Percentiles rank a stretch among this genome's conserved stretches.
phyloP scores from a whole-genome alignment of 2,329 filamentous ascomycete genomes.

The Coleophoma crateriformis region DNA sequence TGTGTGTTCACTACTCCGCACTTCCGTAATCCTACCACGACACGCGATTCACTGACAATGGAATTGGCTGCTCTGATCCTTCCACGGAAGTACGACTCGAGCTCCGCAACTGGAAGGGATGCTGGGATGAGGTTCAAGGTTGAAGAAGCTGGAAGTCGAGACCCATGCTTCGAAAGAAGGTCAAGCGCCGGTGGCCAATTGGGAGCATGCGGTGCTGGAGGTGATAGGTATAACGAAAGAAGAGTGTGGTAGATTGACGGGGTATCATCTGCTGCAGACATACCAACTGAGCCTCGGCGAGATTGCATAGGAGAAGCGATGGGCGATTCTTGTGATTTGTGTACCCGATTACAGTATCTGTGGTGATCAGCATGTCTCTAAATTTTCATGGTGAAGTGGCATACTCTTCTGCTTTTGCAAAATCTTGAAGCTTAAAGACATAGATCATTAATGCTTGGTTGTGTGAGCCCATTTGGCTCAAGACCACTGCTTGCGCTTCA shows the following conservation, averaged over 20 bases:
- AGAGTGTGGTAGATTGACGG: constrained; percentile 89
- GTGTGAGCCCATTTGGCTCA: constrained; percentile 93
- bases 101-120: constrained; percentile 67
- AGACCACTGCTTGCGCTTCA: constrained; percentile 82
- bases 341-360: constrained; percentile 84
- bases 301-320: constrained; percentile 26
- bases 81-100: constrained; percentile 88
- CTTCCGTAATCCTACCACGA: constrained; percentile 71
- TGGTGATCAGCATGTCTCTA: constrained; percentile 10
- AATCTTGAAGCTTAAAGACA: constrained; percentile 88
- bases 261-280: constrained; percentile 43
- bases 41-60: constrained; percentile 71
- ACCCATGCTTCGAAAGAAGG: constrained; percentile 87
- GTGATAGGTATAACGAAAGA: constrained; percentile 81
- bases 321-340: constrained; percentile 52
- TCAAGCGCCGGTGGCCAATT: constrained; percentile 76
- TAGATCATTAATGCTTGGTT: constrained; percentile 96
- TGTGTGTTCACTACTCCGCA: constrained; percentile 76
- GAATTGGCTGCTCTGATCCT: constrained; percentile 84
- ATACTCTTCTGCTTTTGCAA: constrained; percentile 86
- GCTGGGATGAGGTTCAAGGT: constrained; percentile 84
- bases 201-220: constrained; percentile 64
- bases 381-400: constrained; percentile 23
- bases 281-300: constrained; percentile 26
- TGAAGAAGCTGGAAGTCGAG: constrained; percentile 80